Percentiles rank a stretch among this genome's conserved stretches.
These are phyloP conservation scores for Macrophomina phaseolina DNA, from an alignment of 2,329 filamentous ascomycete genomes.

Conservation along the genomic window DNA sequence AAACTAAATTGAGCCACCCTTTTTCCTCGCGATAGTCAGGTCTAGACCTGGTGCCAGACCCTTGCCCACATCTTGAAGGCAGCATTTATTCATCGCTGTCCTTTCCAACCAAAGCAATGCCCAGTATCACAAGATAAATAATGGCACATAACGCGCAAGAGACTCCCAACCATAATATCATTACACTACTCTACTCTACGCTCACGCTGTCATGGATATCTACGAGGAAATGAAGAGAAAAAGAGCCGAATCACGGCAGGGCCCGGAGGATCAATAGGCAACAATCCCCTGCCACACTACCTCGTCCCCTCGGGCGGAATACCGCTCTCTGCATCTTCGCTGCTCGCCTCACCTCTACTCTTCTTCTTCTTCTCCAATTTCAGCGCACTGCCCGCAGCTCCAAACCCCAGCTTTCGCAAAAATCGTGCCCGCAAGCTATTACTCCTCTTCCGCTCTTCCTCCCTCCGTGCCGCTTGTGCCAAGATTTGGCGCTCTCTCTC, in stretches of 20 bases:
- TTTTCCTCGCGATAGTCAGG: no score
- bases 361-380: constrained; percentile 31
- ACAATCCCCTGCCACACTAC: constrained; percentile 1
- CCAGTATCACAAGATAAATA: no score
- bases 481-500: constrained; percentile 64
- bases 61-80: no score
- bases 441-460: constrained; percentile 44
- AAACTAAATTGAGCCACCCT: no score
- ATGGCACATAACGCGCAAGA: neutral
- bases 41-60: no score
- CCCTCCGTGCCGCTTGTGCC: constrained; percentile 49
- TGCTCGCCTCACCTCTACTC: constrained; percentile 9
- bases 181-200: neutral
- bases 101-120: no score
- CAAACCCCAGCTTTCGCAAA: constrained; percentile 39
- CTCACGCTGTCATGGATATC: neutral
- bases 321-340: constrained; percentile 40
- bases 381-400: constrained; percentile 31
- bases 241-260: neutral
- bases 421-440: constrained; percentile 36
- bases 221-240: neutral
- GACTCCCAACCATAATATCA: neutral
- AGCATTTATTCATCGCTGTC: no score
- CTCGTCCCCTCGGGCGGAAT: constrained; percentile 41
- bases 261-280: neutral